Percentiles rank a stretch among this genome's conserved stretches.
Evolutionary conservation across 148 eudicot genomes (phyloP).

Genomic region (Bassia scoparia): DNA sequence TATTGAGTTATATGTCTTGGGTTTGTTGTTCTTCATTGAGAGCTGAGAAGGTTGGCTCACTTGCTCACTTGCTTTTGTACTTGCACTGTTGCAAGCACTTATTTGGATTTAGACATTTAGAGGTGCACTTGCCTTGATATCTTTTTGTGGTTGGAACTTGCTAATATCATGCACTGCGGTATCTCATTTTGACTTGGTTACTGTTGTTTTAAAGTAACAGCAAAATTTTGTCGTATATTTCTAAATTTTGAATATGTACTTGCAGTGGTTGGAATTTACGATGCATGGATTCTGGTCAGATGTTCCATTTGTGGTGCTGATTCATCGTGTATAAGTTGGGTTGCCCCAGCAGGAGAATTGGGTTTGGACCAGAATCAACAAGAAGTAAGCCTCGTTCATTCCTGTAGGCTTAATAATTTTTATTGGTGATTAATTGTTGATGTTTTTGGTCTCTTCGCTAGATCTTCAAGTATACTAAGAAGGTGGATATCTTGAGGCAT

Average conservation of each 20-base stretch:
- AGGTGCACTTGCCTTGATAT: not conserved
- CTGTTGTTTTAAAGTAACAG: too few relatives aligned
- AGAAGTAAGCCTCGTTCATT: conserved; percentile 36
- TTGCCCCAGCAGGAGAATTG: conserved; percentile 83
- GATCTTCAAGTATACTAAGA: conserved; percentile 64
- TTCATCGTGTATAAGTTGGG: conserved; percentile 96
- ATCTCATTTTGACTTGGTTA: too few relatives aligned
- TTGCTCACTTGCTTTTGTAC: not conserved
- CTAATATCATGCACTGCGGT: too few relatives aligned
- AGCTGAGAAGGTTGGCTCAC: too few relatives aligned
- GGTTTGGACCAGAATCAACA: conserved; percentile 74
- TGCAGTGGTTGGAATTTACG: conserved; percentile 91
- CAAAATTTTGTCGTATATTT: too few relatives aligned
- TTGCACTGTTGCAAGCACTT: not conserved
- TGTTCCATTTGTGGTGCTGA: conserved; percentile 97
- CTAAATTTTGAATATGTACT: not conserved
- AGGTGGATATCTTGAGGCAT: conserved; percentile 70
- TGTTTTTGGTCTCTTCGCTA: conserved; percentile 18
- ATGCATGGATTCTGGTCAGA: conserved; percentile 86
- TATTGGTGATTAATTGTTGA: not conserved
- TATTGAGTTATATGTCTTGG: not conserved
- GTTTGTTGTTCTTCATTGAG: not conserved
- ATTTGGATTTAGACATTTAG: not conserved
- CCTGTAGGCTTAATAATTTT: not conserved
- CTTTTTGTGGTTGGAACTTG: not conserved